Evolutionary conservation across 1,284 basidiomycete genomes (phyloP), one percentile per base, ranked within the genome.

Genomic region (Hypsizygus ulmarius): DNA sequence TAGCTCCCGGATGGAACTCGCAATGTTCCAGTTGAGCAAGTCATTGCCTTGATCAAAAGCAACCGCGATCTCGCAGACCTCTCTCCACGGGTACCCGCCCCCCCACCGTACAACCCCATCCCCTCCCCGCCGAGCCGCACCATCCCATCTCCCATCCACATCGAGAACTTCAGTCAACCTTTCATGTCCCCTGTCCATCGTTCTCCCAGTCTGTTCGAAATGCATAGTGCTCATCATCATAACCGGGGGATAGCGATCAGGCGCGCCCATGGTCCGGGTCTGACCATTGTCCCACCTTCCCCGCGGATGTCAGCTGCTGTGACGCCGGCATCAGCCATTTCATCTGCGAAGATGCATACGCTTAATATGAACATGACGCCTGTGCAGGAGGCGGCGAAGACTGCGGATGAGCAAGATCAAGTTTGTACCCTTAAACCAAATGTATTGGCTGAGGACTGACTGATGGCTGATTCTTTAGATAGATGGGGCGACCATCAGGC

Each of bases 1-100:
- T 45, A 71, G 70, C 57, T 66, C 34, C 72, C 71, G 38, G 69
- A 71, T 49, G 71, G 71, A 30, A 66, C 68, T 7, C 59, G 62
- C 16, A 64, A 70, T 43, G 66, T 73, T n/a, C 69, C 68, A 3
- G 64, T 72, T 14, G 70, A 71, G 49, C 63, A 72, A 49, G 59
- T 71, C 15, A 69, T 72, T 21, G 71, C 69, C 5, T 61, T 71
- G 9, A 69, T 65, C 8, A 58, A 58, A 34, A 62, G 66, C 45
- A 46, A 57, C 29, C 50, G 59, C 39, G 68, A 70, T 48, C 59
- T 69, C 15, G 53, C 59, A 1, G 36, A 52, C 14, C 40, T 62
- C 14, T 55, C 58, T 45, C 44, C 49, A 15, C 50, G 49, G 28
- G 41, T 52, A 9, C 61, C 63, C 27, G 46, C 47, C 2, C 52